Evolutionary conservation across 2,329 filamentous ascomycete species (phyloP), one percentile per base, ranked within the genome.

Genomic region (Xylariaceae sp.): DNA sequence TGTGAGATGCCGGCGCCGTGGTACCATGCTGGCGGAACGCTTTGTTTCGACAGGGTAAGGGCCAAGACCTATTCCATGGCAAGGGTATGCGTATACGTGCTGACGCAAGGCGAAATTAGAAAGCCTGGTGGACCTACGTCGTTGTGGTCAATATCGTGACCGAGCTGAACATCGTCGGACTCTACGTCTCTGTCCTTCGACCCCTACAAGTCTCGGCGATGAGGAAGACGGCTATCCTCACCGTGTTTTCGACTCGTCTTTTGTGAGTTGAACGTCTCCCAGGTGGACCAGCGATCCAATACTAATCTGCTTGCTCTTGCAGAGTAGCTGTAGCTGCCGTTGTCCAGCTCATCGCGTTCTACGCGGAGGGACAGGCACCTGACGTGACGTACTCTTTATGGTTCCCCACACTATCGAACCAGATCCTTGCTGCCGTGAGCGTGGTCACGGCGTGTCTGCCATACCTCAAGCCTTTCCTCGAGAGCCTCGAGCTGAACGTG

Each of bases 1-100:
- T 67, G 65, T 44, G 51, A 57, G 4, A 11, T 64, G 30, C 65
- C 64, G 4, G 56, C 52, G 4, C 64, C 65, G 13, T 67, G 65
- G 65, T 50, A 67, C 15, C 64, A 57, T 55, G 17, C 18, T 18
- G 63, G 17, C 48, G 55, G 4, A 8, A 30, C 39, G 41, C 47
- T 7, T 3, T 67, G 65, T 45, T 49, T 67, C 35, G 48, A 66
- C 49, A 44, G 61, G 50, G 65, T 66, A 61, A 41, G 45, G 23
- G 23, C 4, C 23, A 30, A 30, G 23, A 30, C 23, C 23, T 30
- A 30, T 30, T 30, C 23, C 23, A 30, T 30, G 23, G 23, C 23
- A 30, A 30, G 23, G 23, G 23, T 18, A 1, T 30, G 23, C 23
- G 23, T 11, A 45, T 10, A 15, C 15, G 15, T 47, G 7, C 51